Evolutionary conservation across 2,329 filamentous ascomycete genomes (phyloP), one percentile per base, ranked within the genome.

Genomic region (Cryphonectria nitschkei): DNA sequence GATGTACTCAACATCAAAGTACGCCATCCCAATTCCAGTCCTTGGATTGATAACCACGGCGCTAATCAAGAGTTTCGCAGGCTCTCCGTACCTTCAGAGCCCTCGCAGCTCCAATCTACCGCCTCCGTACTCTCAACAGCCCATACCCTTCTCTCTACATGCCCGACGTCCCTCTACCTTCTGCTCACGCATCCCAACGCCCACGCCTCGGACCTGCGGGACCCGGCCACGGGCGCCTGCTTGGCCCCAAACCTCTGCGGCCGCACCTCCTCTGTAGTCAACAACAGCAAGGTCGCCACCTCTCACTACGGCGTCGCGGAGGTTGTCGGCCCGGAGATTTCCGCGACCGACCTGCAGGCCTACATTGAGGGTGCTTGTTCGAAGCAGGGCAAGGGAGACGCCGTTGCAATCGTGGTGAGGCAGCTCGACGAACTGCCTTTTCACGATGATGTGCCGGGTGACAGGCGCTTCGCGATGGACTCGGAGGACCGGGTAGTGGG

Each of bases 1-100:
- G 79, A 84, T 98, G 75, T 91, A 97, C 80, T 98, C 95, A 43
- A 95, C 92, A 62, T 88, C 92, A 73, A 85, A 90, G 95, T 97
- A 90, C 77, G 91, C 78, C 68, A 73, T 64, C 37, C 37, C 1
- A 37, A 34, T 61, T 66, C 56, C 54, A 22, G 58, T 67, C 34
- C 68, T 9, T n/a, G 46, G 22, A 37, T 52, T 37, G 22, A 43
- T 64, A 9, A 11, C 26, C 0, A 64, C 60, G 8, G 22, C 26
- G 14, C 61, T 64, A 11, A 64, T 29, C n/a, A 64, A 16, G 5
- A 3, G 26, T 29, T 3, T n/a, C 41, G 26, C 73, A 77, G 77
- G 71, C 70, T 86, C 75, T 69, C 79, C 67, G 74, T 81, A 69
- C 75, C 76, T 60, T 71, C 78, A 32, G 77, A 77, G 71, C 70